Evolutionary conservation across 371 early-diverging fungal genomes (phyloP), one percentile per base, ranked within the genome.

Genomic region (Rhizopus microsporus): DNA sequence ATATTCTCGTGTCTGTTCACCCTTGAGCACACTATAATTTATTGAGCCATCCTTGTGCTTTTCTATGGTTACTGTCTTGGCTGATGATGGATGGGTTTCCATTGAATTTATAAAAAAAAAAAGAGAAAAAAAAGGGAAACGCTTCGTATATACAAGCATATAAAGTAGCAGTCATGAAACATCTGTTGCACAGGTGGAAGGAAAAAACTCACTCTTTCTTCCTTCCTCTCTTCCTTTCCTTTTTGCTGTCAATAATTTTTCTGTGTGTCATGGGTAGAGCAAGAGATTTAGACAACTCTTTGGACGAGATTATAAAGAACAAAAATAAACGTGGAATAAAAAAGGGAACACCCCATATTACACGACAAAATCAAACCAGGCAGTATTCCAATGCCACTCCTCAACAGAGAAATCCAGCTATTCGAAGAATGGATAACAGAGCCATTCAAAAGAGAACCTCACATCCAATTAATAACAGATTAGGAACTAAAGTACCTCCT

Each of bases 251-350:
- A 8, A 40, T 43, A 40, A 54, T 50, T 50, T 50, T 33, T 2
- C 10, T 42, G 16, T 33, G 16, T 3, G 30, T 43, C 23, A 54
- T 54, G 54, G 54, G 54, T 16, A 40, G 10, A 15, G 23, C 23
- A 23, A 13, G 31, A 31, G 63, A 64, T 52, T 56, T 64, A 13
- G 64, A 64, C 46, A 37, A 47, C 30, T 55, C 64, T 4, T 48
- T 64, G 4, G 64, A 64, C 31, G 64, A 64, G 10, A 64, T 54
- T 4, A 64, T 64, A 23, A 59, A 50, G 17, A 38, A 39, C 0
- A 55, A 51, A 17, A 62, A 50, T 45, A 15, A 37, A 30, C 54
- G 55, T 32, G 30, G 35, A 17, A 12, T 39, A 38, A 42, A 51
- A 13, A 46, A 10, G n/a, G 40, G 46, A 46, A 29, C 45, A n/a